Percentiles rank a stretch among this genome's conserved stretches.
Conservation (phyloP, 495 filamentous ascomycete species). For the Margaritispora aquatica region DNA sequence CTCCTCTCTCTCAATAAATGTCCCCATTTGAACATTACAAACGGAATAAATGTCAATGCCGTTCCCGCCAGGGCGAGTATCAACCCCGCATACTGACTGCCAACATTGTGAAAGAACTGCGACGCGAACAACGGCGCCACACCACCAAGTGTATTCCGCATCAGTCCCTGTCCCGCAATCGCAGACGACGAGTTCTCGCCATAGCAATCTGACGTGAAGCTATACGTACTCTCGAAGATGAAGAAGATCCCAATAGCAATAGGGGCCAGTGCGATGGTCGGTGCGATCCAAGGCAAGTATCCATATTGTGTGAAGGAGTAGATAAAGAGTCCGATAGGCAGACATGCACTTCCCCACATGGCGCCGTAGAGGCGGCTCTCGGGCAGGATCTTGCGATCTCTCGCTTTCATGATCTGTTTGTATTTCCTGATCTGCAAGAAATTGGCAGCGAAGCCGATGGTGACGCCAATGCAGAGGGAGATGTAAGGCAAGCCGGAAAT, state of each 20-base stretch:
- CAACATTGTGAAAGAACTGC: slow-evolving; percentile 18
- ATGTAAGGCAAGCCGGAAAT: slow-evolving; percentile 70
- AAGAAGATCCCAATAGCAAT: slow-evolving; percentile 71
- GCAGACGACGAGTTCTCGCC: slow-evolving; percentile 33
- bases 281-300: slow-evolving; percentile 61
- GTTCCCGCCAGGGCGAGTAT: slow-evolving; percentile 36
- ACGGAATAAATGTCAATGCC: slow-evolving; percentile 36
- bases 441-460: slow-evolving; percentile 81
- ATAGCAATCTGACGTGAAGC: slow-evolving; percentile 29
- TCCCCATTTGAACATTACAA: slow-evolving; percentile 34
- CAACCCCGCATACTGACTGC: slow-evolving; percentile 36
- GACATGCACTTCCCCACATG: slow-evolving; percentile 57
- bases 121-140: slow-evolving; percentile 23
- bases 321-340: slow-evolving; percentile 64
- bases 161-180: slow-evolving; percentile 24
- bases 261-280: slow-evolving; percentile 56
- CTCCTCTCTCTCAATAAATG: slow-evolving; percentile 31
- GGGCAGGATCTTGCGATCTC: slow-evolving; percentile 52
- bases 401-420: slow-evolving; percentile 41
- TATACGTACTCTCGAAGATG: slow-evolving; percentile 39
- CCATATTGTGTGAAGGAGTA: slow-evolving; percentile 66
- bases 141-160: slow-evolving; percentile 23
- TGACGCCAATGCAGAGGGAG: slow-evolving; percentile 49
- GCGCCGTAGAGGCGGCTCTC: slow-evolving; percentile 71
- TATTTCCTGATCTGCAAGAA: slow-evolving; percentile 39